These are phyloP conservation scores for Bretziella fagacearum DNA, from an alignment of 2,329 filamentous ascomycete genomes.

Conservation along the genomic window DNA sequence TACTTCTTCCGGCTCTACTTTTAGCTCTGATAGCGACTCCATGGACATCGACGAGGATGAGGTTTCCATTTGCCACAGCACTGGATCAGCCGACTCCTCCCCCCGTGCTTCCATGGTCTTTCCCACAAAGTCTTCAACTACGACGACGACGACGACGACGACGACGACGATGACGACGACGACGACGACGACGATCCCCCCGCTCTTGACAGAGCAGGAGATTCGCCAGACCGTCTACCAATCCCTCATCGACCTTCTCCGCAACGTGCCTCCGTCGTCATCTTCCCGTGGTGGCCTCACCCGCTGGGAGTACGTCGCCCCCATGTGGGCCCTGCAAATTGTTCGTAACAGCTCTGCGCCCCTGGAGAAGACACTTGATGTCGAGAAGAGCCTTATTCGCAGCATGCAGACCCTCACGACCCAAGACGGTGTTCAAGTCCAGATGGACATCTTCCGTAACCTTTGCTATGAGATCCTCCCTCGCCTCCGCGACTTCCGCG, in stretches of 20 bases:
- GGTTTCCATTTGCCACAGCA: conserved; percentile 33
- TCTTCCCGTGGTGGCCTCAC: conserved; percentile 21
- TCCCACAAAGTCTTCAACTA: conserved; percentile 15
- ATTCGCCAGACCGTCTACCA: conserved; percentile 34
- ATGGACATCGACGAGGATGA: conserved; percentile 26
- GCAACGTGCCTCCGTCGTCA: conserved; percentile 29
- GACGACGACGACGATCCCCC: conserved; percentile 25
- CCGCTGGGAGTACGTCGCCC: conserved; percentile 36
- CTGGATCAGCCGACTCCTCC: conserved; percentile 33
- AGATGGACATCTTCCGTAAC: conserved; percentile 25
- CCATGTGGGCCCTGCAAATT: conserved; percentile 39
- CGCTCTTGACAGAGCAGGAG: too few species aligned
- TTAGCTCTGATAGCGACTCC: background rate
- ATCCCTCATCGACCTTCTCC: conserved; percentile 37
- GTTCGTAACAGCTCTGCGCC: conserved; percentile 39
- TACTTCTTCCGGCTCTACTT: conserved; percentile 18
- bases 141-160: conserved; percentile 22
- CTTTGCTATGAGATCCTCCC: conserved; percentile 23
- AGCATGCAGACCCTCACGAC: conserved; percentile 28
- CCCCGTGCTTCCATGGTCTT: conserved; percentile 28
- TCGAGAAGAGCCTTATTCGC: conserved; percentile 32
- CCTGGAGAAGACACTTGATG: conserved; percentile 28
- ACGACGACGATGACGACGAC: conserved; percentile 18
- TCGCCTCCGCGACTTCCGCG: conserved; percentile 13
- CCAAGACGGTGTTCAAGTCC: conserved; percentile 27